A percentile compares a stretch with the other conserved stretches of the same genome.
Evolutionary conservation across 768 basidiomycete species (phyloP).

Genomic region (Lactarius evosmus): DNA sequence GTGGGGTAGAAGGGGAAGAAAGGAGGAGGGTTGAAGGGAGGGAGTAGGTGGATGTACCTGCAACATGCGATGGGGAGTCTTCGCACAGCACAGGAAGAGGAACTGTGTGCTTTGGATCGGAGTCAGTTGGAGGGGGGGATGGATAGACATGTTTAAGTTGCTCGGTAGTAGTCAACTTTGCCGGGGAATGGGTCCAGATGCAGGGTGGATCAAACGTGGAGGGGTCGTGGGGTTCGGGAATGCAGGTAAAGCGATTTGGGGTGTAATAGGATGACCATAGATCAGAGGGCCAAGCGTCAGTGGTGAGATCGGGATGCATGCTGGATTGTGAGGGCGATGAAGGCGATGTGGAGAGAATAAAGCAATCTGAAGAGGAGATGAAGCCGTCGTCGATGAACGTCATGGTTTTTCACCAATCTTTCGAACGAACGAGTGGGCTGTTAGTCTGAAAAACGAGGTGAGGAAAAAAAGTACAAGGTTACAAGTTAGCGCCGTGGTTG

Average conservation of each 20-base stretch:
- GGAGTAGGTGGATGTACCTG: neutral
- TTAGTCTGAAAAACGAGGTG: constrained; percentile 9
- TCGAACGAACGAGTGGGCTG: constrained; percentile 21
- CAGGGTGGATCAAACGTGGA: constrained; percentile 22
- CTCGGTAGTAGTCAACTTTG: neutral
- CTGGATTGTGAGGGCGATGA: constrained; percentile 12
- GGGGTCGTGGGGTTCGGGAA: constrained; percentile 22
- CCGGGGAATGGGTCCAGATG: constrained; percentile 5
- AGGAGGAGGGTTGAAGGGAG: constrained; percentile 6
- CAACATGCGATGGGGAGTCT: constrained; percentile 14
- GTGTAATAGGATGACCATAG: constrained; percentile 20
- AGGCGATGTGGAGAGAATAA: constrained; percentile 15
- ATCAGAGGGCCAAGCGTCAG: constrained; percentile 16
- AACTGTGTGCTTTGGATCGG: constrained; percentile 29
- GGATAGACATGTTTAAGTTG: constrained; percentile 24
- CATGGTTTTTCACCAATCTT: constrained; percentile 26
- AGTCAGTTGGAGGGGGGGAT: constrained; percentile 28
- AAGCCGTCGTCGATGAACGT: constrained; percentile 20
- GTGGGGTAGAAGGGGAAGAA: constrained; percentile 2
- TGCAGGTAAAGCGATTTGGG: constrained; percentile 21
- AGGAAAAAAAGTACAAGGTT: neutral
- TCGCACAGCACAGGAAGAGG: constrained; percentile 25
- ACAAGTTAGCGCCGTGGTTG: neutral
- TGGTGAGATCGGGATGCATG: constrained; percentile 15
- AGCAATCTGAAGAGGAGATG: neutral